Evolutionary conservation across 441 rosid species (phyloP), one percentile per base, ranked within the genome.

Genomic region (Euphorbia celastroides): DNA sequence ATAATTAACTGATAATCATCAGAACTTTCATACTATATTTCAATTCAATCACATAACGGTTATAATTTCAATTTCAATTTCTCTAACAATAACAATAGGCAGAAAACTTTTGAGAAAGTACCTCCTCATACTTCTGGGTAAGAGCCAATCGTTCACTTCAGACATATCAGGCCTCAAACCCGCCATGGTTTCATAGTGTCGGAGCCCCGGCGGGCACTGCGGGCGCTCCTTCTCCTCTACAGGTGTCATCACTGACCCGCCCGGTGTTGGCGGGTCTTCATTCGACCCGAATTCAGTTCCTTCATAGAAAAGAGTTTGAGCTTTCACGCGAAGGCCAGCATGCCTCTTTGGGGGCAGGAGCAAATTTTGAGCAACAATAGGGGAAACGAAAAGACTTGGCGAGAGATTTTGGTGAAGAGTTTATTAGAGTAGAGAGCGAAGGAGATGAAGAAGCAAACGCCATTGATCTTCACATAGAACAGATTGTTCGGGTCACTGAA

Each of bases 51-150:
- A n/a, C n/a, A n/a, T n/a, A n/a, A n/a, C n/a, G n/a, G n/a, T n/a
- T n/a, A n/a, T n/a, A n/a, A n/a, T n/a, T n/a, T n/a, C n/a, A n/a
- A n/a, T n/a, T n/a, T n/a, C n/a, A n/a, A n/a, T n/a, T n/a, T n/a
- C n/a, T n/a, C n/a, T n/a, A n/a, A n/a, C n/a, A n/a, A n/a, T n/a
- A n/a, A n/a, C n/a, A n/a, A n/a, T n/a, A n/a, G n/a, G n/a, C n/a
- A n/a, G n/a, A n/a, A n/a, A n/a, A n/a, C n/a, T n/a, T n/a, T n/a
- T n/a, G n/a, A n/a, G n/a, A n/a, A n/a, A n/a, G n/a, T 83, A 91
- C 97, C 96, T 91, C 96, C 79, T 86, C 93, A 76, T 87, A 90
- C 80, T 87, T 90, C 85, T 87, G 92, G 57, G 95, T 86, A 61
- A 86, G 85, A 66, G 90, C 83, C 28, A 88, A 84, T 5, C 96